These are phyloP conservation scores for Vickermania ingenoplastis DNA, from an alignment of 208 protist genomes.

Conservation along the genomic window DNA sequence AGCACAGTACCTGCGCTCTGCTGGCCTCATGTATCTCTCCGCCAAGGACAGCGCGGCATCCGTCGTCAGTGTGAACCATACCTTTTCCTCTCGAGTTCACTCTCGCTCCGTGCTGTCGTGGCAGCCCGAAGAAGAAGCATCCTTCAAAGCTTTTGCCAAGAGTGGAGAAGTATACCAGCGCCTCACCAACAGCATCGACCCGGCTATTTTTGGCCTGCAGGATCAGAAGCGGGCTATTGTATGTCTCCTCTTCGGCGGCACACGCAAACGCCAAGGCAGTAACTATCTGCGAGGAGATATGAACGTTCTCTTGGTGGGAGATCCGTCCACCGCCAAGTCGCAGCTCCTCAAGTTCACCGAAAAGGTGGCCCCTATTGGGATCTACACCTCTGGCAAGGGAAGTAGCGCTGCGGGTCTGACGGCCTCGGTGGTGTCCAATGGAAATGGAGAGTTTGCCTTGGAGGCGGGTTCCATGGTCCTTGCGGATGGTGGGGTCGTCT, in stretches of 20 bases:
- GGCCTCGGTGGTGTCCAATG: conserved; percentile 91
- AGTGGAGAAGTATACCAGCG: conserved; percentile 89
- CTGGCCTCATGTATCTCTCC: conserved; percentile 78
- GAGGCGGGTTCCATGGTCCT: conserved; percentile 99
- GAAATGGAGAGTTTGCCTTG: conserved; percentile 96
- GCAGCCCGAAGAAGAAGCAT: conserved; percentile 82
- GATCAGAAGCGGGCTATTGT: conserved; percentile 96
- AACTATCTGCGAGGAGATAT: conserved; percentile 98
- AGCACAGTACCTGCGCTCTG: conserved; percentile 83
- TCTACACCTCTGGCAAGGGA: conserved; percentile 99
- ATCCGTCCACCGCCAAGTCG: conserved; percentile 98
- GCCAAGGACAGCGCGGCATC: conserved; percentile 23
- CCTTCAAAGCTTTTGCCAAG: conserved; percentile 84
- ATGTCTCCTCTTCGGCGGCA: conserved; percentile 98
- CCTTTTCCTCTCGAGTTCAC: conserved; percentile 78
- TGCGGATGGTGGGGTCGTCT: conserved; percentile 99
- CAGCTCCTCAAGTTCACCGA: conserved; percentile 99
- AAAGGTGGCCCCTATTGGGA: conserved; percentile 93
- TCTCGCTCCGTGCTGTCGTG: conserved; percentile 67
- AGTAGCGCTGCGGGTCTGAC: conserved; percentile 97
- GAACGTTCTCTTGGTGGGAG: conserved; percentile 99
- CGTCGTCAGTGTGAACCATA: conserved; percentile 81
- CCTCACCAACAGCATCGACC: conserved; percentile 93
- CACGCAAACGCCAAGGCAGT: conserved; percentile 94
- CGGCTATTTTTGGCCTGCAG: conserved; percentile 96